These are phyloP conservation scores for Teratosphaeria zuluensis DNA, from an alignment of 2,329 filamentous ascomycete genomes.

Conservation along the genomic window DNA sequence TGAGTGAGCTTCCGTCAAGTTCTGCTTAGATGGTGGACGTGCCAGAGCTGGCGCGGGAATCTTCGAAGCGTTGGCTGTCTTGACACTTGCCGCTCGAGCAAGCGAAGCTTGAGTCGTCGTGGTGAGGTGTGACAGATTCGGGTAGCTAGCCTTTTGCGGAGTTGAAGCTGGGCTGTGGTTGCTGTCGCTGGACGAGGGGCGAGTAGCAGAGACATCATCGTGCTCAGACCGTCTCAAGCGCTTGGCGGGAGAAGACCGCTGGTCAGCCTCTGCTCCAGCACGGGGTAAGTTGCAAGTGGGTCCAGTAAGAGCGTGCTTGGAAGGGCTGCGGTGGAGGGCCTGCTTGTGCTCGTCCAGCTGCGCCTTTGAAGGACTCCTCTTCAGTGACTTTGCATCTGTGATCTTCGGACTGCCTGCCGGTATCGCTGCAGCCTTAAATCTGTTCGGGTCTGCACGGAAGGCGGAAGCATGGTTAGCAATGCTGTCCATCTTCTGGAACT, in stretches of 20 bases:
- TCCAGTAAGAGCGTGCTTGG: conserved; percentile 1
- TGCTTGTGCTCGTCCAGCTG: conserved; percentile 48
- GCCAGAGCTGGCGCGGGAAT: conserved; percentile 17
- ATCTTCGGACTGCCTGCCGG: conserved; percentile 7
- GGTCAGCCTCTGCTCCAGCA: conserved; percentile 10
- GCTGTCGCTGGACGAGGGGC: conserved; percentile 44
- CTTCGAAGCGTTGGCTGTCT: conserved; percentile 29
- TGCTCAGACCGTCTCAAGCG: conserved; percentile 46
- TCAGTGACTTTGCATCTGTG: conserved; percentile 33
- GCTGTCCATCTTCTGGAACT: conserved; percentile 97
- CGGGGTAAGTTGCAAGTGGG: background rate
- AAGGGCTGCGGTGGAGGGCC: conserved; percentile 15
- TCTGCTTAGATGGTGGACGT: conserved; percentile 11
- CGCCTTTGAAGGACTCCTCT: conserved; percentile 50
- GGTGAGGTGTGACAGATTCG: conserved; percentile 48
- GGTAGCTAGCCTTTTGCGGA: conserved; percentile 40
- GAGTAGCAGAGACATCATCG: conserved; percentile 60
- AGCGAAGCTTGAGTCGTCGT: conserved; percentile 73
- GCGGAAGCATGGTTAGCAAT: conserved; percentile 79
- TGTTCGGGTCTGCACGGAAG: conserved; percentile 43
- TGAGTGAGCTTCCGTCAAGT: background rate
- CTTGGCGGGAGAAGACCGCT: conserved; percentile 48
- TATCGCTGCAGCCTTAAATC: background rate
- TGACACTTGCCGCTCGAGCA: conserved; percentile 49
- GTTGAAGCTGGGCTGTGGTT: conserved; percentile 32